These are phyloP conservation scores for Cercospora janseana DNA, from an alignment of 2,329 filamentous ascomycete species.

Conservation along the genomic window DNA sequence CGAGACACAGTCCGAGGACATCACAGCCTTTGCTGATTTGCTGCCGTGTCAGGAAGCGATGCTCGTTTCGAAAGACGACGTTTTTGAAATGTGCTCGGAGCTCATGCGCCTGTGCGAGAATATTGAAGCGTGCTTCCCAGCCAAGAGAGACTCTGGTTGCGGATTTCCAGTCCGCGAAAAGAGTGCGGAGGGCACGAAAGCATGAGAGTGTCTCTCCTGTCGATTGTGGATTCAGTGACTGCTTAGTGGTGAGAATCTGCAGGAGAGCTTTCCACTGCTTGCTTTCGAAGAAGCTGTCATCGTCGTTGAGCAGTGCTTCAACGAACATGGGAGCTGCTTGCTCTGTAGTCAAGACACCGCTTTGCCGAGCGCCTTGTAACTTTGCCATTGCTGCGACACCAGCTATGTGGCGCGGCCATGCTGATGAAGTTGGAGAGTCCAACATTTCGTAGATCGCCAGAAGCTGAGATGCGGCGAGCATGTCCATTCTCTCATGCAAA, in stretches of 20 bases:
- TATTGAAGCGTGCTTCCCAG: constrained; percentile 8
- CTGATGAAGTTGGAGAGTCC: constrained; percentile 11
- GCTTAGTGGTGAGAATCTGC: constrained; percentile 12
- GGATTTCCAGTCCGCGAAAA: constrained; percentile 14
- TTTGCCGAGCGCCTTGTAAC: constrained; percentile 2
- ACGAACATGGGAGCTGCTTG: constrained; percentile 22
- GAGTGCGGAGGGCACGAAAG: constrained; percentile 11
- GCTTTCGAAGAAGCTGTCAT: constrained; percentile 17
- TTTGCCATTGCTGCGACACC: constrained; percentile 20
- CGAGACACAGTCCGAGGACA: constrained; percentile 18
- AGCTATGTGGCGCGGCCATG: constrained; percentile 18
- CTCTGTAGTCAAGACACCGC: neutral
- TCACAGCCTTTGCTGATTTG: constrained; percentile 15
- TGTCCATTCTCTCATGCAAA: constrained; percentile 14
- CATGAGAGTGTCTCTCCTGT: constrained; percentile 16
- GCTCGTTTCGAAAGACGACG: constrained; percentile 12
- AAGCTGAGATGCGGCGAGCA: constrained; percentile 19
- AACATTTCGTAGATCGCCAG: constrained; percentile 21
- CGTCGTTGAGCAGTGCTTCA: constrained; percentile 18
- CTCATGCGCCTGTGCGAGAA: constrained; percentile 17
- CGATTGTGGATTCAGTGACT: constrained; percentile 7
- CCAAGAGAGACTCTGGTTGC: neutral
- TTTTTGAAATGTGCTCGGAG: constrained; percentile 15
- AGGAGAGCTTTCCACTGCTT: constrained; percentile 19
- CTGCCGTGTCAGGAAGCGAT: constrained; percentile 7